phyloP scores from a whole-genome alignment of 305 asterid species.

The Solanum hybrid region DNA sequence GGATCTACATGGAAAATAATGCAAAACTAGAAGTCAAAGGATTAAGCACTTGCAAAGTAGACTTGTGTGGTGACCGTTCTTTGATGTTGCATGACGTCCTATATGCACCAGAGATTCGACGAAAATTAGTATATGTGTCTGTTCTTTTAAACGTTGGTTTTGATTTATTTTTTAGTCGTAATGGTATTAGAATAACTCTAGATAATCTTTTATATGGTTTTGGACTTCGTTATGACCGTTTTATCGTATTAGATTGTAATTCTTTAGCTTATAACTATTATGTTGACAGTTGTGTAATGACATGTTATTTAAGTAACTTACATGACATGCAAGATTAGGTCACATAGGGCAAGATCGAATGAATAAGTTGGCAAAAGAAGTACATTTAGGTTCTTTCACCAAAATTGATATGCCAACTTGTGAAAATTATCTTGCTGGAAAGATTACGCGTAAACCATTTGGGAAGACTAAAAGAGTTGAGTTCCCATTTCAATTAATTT shows the following conservation, averaged over 20 bases:
- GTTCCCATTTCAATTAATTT: no score
- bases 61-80: not conserved
- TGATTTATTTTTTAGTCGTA: no score
- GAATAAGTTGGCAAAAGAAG: not conserved
- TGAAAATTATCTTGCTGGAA: not conserved
- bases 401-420: not conserved
- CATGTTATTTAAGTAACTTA: no score
- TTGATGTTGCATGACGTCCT: not conserved
- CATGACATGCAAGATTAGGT: not conserved
- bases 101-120: not conserved
- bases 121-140: no score
- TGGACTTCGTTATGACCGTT: not conserved
- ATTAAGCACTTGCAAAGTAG: not conserved
- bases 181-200: not conserved
- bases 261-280: not conserved
- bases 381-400: not conserved
- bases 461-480: not conserved
- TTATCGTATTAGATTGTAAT: not conserved
- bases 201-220: not conserved
- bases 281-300: not conserved
- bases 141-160: not conserved
- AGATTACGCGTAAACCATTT: no score
- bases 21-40: not conserved
- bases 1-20: not conserved
- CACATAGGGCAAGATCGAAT: not conserved